Evolutionary conservation across 306 rosid genomes (phyloP).

Genomic region (Castanospermum australe): DNA sequence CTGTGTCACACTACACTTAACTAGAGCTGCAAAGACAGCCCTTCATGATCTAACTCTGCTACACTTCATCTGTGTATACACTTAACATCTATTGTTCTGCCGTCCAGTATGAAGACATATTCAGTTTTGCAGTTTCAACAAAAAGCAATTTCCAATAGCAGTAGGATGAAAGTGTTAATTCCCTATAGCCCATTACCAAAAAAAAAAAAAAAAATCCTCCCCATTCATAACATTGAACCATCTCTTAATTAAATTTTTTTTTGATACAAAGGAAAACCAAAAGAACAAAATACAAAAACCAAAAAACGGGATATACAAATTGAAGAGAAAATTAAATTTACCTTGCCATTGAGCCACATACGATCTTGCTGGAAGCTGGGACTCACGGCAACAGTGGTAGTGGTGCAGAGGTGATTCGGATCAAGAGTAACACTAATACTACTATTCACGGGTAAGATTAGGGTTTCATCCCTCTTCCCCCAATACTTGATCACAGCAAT

Average conservation of each 20-base stretch:
- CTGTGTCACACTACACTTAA: no score
- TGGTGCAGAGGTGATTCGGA: slow-evolving; percentile 88
- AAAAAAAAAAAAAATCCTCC: not conserved
- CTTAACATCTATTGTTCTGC: no score
- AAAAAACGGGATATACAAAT: not conserved
- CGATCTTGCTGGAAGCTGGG: slow-evolving; percentile 79
- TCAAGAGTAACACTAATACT: slow-evolving; percentile 97
- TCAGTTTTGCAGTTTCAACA: no score
- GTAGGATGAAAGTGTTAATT: not conserved
- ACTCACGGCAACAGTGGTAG: slow-evolving; percentile 93
- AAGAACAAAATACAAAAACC: not conserved
- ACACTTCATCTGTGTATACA: no score
- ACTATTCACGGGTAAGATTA: slow-evolving; percentile 86
- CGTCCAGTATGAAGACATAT: no score
- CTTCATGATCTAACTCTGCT: no score
- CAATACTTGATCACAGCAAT: slow-evolving; percentile 97
- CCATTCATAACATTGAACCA: not conserved
- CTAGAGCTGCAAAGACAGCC: no score
- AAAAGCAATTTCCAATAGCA: no score
- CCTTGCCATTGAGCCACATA: slow-evolving; percentile 98
- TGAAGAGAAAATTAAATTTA: slow-evolving; percentile 15
- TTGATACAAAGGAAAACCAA: no score
- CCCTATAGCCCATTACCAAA: not conserved
- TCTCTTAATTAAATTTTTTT: not conserved
- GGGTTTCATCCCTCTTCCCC: slow-evolving; percentile 92